Base-by-base conservation (phyloP, 2,329 filamentous ascomycete species). In the Phialophora expanda region DNA sequence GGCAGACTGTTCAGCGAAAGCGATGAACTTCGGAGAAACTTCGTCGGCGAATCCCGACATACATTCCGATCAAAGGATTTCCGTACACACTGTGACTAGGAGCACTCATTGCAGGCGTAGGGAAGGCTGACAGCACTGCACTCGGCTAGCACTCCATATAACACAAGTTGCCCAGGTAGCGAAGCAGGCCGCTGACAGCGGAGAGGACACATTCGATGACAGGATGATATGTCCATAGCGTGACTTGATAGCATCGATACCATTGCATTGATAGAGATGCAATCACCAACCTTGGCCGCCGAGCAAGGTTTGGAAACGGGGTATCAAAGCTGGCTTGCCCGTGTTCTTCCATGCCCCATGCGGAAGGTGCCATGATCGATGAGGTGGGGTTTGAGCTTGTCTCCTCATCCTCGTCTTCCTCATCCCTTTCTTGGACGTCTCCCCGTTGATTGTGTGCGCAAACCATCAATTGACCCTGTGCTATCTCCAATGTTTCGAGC, bases 1-100 rank as follows among this genome's bases (percentile, higher is more conserved):
- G 67, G 67, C 67, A 69, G 55, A 67, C 65, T n/a, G 67, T 69
- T n/a, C 65, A 65, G 22, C 58, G 65, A 61, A 66, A 66, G 57
- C 65, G 65, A 56, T 69, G 53, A 64, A 32, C 34, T 20, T 30
- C 22, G 22, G 20, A n/a, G 22, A 26, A 28, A 50, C 30, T 22
- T 26, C 22, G 30, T 53, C 48, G 34, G 17, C n/a, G 22, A 30
- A 46, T 9, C 3, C 22, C 48, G 48, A 6, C 12, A 51, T 28
- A 51, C 8, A 4, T 50, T 12, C 46, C 34, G 17, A 32, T 61
- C 28, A 30, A 34, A 20, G 14, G 2, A 26, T 12, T 14, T 50
- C 32, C 17, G 38, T 44, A 44, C 38, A 44, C 38, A 44, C 5
- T 0, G 38, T 44, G 38, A n/a, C 38, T 3, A 17, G 7, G 38